phyloP scores from a whole-genome alignment of 305 asterid genomes.

The Fraxinus dipetala region DNA sequence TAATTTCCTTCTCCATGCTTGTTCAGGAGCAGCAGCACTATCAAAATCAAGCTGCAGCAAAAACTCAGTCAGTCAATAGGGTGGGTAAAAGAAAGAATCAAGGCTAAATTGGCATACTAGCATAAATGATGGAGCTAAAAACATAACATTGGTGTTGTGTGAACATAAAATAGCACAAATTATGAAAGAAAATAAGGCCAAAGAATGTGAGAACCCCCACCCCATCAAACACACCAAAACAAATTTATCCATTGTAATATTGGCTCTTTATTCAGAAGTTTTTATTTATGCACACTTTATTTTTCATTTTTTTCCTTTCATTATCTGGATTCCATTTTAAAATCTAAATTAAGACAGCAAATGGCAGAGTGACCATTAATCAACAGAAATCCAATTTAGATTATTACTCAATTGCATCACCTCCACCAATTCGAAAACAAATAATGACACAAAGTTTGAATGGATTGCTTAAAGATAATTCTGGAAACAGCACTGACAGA shows the following conservation, averaged over 20 bases:
- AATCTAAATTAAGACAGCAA: not conserved
- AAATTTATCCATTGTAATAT: not conserved
- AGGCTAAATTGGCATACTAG: not conserved
- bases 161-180: too few relatives aligned
- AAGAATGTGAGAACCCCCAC: not conserved
- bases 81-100: not conserved
- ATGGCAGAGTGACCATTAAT: not conserved
- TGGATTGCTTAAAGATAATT: not conserved
- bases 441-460: not conserved
- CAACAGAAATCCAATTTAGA: not conserved
- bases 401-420: not conserved
- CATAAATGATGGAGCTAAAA: not conserved
- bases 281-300: not conserved
- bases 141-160: not conserved
- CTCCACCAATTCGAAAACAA: not conserved
- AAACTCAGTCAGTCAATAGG: conserved; percentile 18
- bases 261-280: not conserved
- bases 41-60: conserved; percentile 74
- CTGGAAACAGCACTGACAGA: not conserved
- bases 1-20: conserved; percentile 95
- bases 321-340: not conserved
- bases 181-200: too few relatives aligned
- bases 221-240: not conserved
- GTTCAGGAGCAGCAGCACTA: conserved; percentile 88
- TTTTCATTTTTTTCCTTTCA: not conserved